Evolutionary conservation across 2,329 filamentous ascomycete species (phyloP), one percentile per base, ranked within the genome.

Genomic region (Trichoderma koningiopsis): DNA sequence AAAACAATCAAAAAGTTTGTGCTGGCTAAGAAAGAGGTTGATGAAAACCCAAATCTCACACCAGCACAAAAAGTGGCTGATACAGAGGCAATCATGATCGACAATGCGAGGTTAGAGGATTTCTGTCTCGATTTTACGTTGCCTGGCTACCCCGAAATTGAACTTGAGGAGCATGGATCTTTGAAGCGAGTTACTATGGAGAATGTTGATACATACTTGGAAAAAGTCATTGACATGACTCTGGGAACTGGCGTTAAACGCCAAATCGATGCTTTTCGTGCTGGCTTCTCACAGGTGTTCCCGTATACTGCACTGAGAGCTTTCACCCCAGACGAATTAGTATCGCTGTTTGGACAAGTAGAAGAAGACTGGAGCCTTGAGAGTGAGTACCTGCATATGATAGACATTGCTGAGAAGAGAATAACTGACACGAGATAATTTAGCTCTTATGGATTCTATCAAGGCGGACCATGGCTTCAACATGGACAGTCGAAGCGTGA

Each of bases 401-500:
- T 49, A 72, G 8, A 64, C 27, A 13, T 6, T n/a, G 49, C 3
- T 10, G 8, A 37, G 22, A 29, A 33, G n/a, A 49, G 47, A 5
- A n/a, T 19, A n/a, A 16, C 22, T 31, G 16, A 68, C 52, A 71
- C 75, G 60, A 75, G 70, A 19, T n/a, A 70, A 70, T 58, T 55
- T 70, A 96, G 93, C 96, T 70, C 88, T 99, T 52, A 96, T 96
- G 88, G 96, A 99, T 77, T 97, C 95, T 0, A 95, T 99, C 83
- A 99, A 99, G 83, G 96, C 96, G 33, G 96, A 99, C 75, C 96
- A 99, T 78, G 96, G 96, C 10, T 99, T 93, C 84, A 99, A 98
- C 75, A 96, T 99, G 88, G 96, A 99, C 78, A 98, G 95, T 84
- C 92, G 91, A 82, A 97, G 92, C 76, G 94, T 99, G 59, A 93